These are phyloP conservation scores for Colletotrichum simmondsii DNA, from an alignment of 2,329 filamentous ascomycete species.

Conservation along the genomic window DNA sequence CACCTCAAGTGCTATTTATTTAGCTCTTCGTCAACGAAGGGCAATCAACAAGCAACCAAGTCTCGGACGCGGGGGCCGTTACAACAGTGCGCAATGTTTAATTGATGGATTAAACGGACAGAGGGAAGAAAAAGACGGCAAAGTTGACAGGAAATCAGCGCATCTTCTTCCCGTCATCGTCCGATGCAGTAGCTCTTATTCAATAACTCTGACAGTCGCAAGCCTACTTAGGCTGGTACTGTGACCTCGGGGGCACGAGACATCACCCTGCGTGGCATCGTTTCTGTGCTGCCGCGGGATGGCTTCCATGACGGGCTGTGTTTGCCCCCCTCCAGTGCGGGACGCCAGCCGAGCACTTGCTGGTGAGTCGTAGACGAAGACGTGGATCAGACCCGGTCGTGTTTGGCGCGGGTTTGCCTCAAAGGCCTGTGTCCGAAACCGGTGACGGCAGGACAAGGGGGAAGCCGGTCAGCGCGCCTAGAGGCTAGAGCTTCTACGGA, in stretches of 20 bases:
- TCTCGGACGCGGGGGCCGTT: constrained; percentile 11
- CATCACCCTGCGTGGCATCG: constrained; percentile 16
- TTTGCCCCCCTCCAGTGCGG: constrained; percentile 7
- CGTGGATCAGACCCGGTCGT: constrained; percentile 20
- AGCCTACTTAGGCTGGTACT: background rate
- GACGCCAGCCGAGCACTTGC: constrained; percentile 26
- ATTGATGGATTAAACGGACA: constrained; percentile 22
- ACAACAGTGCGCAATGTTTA: constrained; percentile 10
- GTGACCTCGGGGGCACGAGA: constrained; percentile 22
- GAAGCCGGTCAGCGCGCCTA: background rate
- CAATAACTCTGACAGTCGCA: constrained; percentile 9
- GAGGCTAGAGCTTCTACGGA: constrained; percentile 15
- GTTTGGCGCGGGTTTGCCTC: constrained; percentile 16
- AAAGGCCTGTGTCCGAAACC: constrained; percentile 32
- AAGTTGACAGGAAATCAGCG: constrained; percentile 21
- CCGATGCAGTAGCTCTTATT: constrained; percentile 24
- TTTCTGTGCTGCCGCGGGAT: background rate
- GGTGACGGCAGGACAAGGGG: constrained; percentile 15
- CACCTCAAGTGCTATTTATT: constrained; percentile 25
- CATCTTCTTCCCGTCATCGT: constrained; percentile 25
- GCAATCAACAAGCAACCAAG: background rate
- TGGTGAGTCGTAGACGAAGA: constrained; percentile 25
- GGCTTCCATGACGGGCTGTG: constrained; percentile 7
- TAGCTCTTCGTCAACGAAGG: constrained; percentile 5
- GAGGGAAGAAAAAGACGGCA: constrained; percentile 2